Conservation (phyloP, 768 basidiomycete species). For the Boletus pseudo-olivaceus region DNA sequence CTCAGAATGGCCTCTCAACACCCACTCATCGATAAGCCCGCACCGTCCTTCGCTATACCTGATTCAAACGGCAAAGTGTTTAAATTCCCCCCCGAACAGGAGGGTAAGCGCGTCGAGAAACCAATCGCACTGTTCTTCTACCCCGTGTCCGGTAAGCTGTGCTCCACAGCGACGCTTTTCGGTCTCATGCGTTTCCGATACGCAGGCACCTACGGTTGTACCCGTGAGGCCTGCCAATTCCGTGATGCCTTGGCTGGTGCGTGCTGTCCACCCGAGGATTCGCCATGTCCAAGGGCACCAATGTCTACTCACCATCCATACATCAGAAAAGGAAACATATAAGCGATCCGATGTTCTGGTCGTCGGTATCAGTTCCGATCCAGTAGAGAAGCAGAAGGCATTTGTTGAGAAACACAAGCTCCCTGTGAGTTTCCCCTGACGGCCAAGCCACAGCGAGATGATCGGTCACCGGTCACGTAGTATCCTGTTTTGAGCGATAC, state of each 20-base stretch:
- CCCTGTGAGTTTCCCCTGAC: slow-evolving; percentile 40
- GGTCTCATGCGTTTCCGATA: not conserved
- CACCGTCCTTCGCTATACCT: slow-evolving; percentile 62
- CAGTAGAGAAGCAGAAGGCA: slow-evolving; percentile 66
- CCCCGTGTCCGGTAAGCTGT: slow-evolving; percentile 56
- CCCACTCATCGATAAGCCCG: slow-evolving; percentile 57
- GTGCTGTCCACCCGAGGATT: slow-evolving; percentile 16
- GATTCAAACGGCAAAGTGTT: slow-evolving; percentile 61
- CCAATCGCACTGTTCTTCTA: slow-evolving; percentile 80
- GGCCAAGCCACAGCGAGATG: not conserved
- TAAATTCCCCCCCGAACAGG: slow-evolving; percentile 56
- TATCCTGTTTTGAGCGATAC: slow-evolving; percentile 78
- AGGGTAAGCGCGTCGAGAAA: slow-evolving; percentile 33
- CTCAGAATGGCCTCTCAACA: slow-evolving; percentile 40
- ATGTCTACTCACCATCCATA: not conserved
- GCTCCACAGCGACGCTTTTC: slow-evolving; percentile 4
- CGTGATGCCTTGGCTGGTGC: slow-evolving; percentile 70
- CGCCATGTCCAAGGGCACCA: not conserved
- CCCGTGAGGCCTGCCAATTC: slow-evolving; percentile 78
- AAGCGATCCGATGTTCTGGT: slow-evolving; percentile 60
- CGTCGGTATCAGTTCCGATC: slow-evolving; percentile 71
- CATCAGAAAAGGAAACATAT: slow-evolving; percentile 61
- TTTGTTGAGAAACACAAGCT: slow-evolving; percentile 72
- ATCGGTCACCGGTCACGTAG: slow-evolving; percentile 31
- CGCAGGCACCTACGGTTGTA: slow-evolving; percentile 72